A percentile compares a stretch with the other conserved stretches of the same genome.
Evolutionary conservation across 257 asterid genomes (phyloP).

Genomic region (Linaria vulgaris): DNA sequence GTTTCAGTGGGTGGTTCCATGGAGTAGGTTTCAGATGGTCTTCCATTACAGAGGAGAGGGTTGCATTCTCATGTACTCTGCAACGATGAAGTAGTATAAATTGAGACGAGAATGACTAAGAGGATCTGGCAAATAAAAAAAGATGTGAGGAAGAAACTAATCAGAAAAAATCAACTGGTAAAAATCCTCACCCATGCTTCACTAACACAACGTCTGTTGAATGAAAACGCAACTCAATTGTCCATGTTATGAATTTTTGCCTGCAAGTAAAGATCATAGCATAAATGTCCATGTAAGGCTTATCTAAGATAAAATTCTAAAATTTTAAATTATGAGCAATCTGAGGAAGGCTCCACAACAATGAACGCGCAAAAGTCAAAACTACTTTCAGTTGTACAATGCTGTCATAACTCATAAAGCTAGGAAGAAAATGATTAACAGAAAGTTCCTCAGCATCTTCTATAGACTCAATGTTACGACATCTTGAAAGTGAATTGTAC

Average conservation of each 20-base stretch:
- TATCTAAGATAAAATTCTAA: not conserved
- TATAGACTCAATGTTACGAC: too few species aligned
- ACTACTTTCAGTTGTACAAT: too few species aligned
- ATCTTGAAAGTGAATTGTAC: too few species aligned
- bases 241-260: constrained; percentile 83
- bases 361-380: too few species aligned
- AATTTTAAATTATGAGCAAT: not conserved
- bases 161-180: constrained; percentile 3
- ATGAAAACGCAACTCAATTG: constrained; percentile 85
- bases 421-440: too few species aligned
- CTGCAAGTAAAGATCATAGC: constrained; percentile 40
- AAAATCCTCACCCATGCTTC: constrained; percentile 75
- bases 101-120: not conserved
- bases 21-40: constrained; percentile 78
- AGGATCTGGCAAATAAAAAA: constrained; percentile 4
- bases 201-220: constrained; percentile 60
- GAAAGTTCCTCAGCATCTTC: too few species aligned
- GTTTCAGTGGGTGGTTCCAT: constrained; percentile 73
- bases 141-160: not conserved
- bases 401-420: too few species aligned
- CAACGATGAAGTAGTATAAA: constrained; percentile 23
- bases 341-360: constrained; percentile 6
- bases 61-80: constrained; percentile 68
- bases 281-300: not conserved
- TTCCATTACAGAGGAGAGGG: constrained; percentile 53